Percentiles rank a stretch among this genome's conserved stretches.
Conservation (phyloP, 352 stramenopile species). For the Globisporangium nagaii region DNA sequence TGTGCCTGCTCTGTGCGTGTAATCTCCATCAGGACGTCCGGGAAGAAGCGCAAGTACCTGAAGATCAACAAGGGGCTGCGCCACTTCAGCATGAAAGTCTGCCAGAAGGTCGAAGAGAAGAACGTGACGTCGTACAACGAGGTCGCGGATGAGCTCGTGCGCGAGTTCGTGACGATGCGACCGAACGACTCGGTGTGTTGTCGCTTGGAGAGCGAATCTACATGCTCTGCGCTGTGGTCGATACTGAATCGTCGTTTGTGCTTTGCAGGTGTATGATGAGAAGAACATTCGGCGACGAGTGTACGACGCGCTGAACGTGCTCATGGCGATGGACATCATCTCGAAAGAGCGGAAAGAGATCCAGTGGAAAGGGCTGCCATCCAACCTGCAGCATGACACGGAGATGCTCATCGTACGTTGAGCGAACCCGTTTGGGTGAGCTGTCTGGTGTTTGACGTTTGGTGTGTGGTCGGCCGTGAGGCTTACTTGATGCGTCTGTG, state of each 20-base stretch:
- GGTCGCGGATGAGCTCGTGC: conserved; percentile 91
- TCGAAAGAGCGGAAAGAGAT: conserved; percentile 95
- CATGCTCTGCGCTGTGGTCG: neutral
- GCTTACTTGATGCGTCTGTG: neutral
- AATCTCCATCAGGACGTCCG: conserved; percentile 28
- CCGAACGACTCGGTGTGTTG: conserved; percentile 61
- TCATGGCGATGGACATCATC: conserved; percentile 99
- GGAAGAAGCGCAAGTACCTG: conserved; percentile 73
- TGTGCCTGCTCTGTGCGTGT: neutral
- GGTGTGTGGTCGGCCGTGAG: no score
- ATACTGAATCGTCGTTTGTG: neutral
- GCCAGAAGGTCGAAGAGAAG: conserved; percentile 96
- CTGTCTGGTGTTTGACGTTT: no score
- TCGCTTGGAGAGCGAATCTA: neutral
- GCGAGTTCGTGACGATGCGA: conserved; percentile 84
- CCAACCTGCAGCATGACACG: conserved; percentile 82
- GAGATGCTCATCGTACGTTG: conserved; percentile 72
- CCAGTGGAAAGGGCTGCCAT: conserved; percentile 76
- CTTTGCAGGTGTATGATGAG: conserved; percentile 85
- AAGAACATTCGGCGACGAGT: conserved; percentile 96
- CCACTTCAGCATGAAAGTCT: conserved; percentile 96
- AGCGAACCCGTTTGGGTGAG: no score
- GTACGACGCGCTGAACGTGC: conserved; percentile 96
- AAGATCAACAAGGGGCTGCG: conserved; percentile 91
- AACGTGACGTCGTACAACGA: conserved; percentile 95